Evolutionary conservation across 345 rosid species (phyloP), one percentile per base, ranked within the genome.

Genomic region (Mallotus nudiflorus): DNA sequence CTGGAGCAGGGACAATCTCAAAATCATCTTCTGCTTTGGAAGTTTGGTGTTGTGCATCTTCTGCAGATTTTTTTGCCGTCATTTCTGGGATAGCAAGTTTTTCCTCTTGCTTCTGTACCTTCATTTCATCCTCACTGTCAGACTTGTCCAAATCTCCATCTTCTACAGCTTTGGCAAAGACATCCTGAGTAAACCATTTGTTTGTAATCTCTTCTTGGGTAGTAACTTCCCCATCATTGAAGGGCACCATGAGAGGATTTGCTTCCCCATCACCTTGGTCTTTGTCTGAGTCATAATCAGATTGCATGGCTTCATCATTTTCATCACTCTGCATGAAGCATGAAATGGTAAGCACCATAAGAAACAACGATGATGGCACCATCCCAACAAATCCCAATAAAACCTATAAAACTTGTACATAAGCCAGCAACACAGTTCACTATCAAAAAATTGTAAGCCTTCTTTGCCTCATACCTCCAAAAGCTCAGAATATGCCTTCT

Each of bases 121-220:
- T 82, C 84, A 77, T 81, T 71, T 87, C 89, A 65, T 86, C 86
- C 27, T 88, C 93, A 66, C 80, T 73, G 28, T 77, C 85, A 57
- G 58, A 68, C 62, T 81, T 81, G 39, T 67, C 89, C 77, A 90
- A 77, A 79, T 89, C 93, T 65, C 92, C 97, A 35, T 86, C 91
- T 70, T 86, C 92, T 27, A 76, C 89, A 8, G 95, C 97, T 82
- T 90, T 85, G 5, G 87, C 84, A 77, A 95, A 95, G 70, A 95
- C 82, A 58, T 87, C 91, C 78, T 95, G 98, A 80, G 86, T 77
- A 62, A 86, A 95, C 99, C 98, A 95, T 70, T 86, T 82, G 75
- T 88, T 84, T 62, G 88, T 83, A 44, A 86, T 77, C 77, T 95
- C 97, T 75, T 87, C 89, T 62, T 83, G 82, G 6, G 92, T 86